Evolutionary conservation across 2,329 filamentous ascomycete species (phyloP).

Genomic region (Neofusicoccum laricinum): DNA sequence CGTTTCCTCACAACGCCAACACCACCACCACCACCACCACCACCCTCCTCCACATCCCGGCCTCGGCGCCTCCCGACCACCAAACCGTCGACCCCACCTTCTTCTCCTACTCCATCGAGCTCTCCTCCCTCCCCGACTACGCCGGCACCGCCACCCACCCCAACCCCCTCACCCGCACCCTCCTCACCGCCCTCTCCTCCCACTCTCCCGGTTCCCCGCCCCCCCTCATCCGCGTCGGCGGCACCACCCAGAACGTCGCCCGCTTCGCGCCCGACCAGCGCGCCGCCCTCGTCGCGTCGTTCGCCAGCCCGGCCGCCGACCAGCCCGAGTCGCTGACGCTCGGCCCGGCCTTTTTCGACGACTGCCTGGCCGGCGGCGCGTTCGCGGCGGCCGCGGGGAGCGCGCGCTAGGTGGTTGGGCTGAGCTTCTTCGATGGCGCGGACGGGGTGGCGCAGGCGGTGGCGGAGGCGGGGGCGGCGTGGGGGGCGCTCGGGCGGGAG

Average conservation of each 20-base stretch:
- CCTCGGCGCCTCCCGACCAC: too few species aligned
- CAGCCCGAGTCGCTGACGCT: slow-evolving; percentile 22
- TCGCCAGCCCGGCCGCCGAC: slow-evolving; percentile 21
- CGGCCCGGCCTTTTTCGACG: slow-evolving; percentile 22
- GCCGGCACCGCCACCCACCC: slow-evolving; percentile 20
- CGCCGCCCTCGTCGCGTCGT: slow-evolving; percentile 21
- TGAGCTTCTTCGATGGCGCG: slow-evolving; percentile 21
- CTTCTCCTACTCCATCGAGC: not conserved
- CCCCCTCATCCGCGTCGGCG: slow-evolving; percentile 21
- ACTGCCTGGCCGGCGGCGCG: too few species aligned
- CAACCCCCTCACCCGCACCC: slow-evolving; percentile 19
- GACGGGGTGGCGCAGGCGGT: slow-evolving; percentile 20
- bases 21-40: too few species aligned
- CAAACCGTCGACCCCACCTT: not conserved
- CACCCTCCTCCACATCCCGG: too few species aligned
- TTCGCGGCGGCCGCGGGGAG: slow-evolving; percentile 22
- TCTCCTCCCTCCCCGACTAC: not conserved
- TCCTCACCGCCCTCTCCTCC: too few species aligned
- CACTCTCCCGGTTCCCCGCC: too few species aligned
- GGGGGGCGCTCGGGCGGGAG: slow-evolving; percentile 15
- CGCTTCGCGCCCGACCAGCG: slow-evolving; percentile 19
- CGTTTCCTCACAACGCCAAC: too few species aligned
- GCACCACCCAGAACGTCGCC: slow-evolving; percentile 21
- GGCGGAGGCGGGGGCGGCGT: slow-evolving; percentile 17
- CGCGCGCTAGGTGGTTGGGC: slow-evolving; percentile 22